A percentile compares a stretch with the other conserved stretches of the same genome.
These are phyloP conservation scores for Talaromyces proteolyticus DNA, from an alignment of 495 filamentous ascomycete genomes.

Conservation along the genomic window DNA sequence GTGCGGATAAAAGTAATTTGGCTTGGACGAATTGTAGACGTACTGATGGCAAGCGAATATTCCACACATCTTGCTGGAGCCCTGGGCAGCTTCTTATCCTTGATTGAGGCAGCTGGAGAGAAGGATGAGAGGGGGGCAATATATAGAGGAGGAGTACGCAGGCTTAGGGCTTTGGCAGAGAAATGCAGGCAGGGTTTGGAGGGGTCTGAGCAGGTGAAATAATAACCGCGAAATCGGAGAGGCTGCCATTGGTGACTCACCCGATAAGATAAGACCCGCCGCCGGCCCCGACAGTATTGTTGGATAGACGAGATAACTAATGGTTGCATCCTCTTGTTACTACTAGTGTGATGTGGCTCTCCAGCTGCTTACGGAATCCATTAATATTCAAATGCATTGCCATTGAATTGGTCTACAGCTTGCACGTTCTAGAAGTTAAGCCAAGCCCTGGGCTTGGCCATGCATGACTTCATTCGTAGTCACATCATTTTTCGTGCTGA, in stretches of 20 bases:
- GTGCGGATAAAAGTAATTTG: not conserved
- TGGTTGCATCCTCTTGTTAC: no score
- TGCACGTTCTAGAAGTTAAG: no score
- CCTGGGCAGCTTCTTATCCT: not conserved
- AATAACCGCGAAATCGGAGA: conserved; percentile 36
- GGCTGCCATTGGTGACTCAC: conserved; percentile 32
- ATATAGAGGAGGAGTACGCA: conserved; percentile 8
- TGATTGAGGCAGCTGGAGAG: conserved; percentile 6
- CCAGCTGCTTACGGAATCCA: no score
- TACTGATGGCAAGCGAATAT: conserved; percentile 95
- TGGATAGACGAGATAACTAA: no score
- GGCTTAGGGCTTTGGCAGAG: conserved; percentile 6
- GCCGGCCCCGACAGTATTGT: no score
- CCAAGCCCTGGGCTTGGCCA: no score
- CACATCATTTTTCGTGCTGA: not conserved
- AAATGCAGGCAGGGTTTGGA: conserved; percentile 25
- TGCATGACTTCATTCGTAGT: not conserved
- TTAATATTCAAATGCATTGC: no score
- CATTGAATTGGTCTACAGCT: no score
- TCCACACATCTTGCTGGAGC: conserved; percentile 53
- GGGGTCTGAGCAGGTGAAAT: conserved; percentile 20
- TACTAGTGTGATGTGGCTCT: no score
- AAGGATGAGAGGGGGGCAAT: conserved; percentile 13
- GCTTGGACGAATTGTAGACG: no score
- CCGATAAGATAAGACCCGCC: conserved; percentile 38